Conservation (phyloP, 768 basidiomycete species). For the Aureoboletus auriporus region DNA sequence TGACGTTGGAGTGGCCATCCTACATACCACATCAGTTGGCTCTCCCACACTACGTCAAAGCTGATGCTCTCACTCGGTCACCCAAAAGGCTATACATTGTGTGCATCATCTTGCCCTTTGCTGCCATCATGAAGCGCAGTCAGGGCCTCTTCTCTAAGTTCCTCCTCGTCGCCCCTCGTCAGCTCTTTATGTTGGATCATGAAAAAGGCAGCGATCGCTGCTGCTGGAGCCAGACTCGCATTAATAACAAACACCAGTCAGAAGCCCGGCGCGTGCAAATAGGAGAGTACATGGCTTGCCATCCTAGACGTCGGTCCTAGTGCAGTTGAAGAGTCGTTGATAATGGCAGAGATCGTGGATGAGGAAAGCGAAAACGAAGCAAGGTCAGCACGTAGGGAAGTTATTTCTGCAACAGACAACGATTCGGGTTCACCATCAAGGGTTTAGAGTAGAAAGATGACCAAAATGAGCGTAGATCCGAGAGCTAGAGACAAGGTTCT, state of each 20-base stretch:
- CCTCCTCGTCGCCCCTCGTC: slow-evolving; percentile 51
- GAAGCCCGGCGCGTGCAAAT: slow-evolving; percentile 56
- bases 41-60: not conserved
- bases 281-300: slow-evolving; percentile 42
- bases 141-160: slow-evolving; percentile 40
- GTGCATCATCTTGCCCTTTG: not conserved
- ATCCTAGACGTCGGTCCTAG: slow-evolving; percentile 35
- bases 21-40: not conserved
- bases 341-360: slow-evolving; percentile 38
- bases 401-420: slow-evolving; percentile 36
- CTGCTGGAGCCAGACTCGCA: slow-evolving; percentile 48
- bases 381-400: slow-evolving; percentile 41
- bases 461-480: slow-evolving; percentile 53
- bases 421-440: not conserved
- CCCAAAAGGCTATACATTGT: slow-evolving; percentile 3
- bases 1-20: not conserved
- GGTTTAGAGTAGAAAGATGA: slow-evolving; percentile 8
- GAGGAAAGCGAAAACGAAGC: slow-evolving; percentile 33
- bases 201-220: slow-evolving; percentile 50
- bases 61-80: slow-evolving; percentile 1
- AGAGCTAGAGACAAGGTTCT: slow-evolving; percentile 66
- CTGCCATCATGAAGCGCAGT: not conserved
- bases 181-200: slow-evolving; percentile 64
- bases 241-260: slow-evolving; percentile 58
- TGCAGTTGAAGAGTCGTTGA: slow-evolving; percentile 42